Percentiles rank a stretch among this genome's conserved stretches.
Evolutionary conservation across 768 basidiomycete genomes (phyloP).

Genomic region (Suillus tomentosus): DNA sequence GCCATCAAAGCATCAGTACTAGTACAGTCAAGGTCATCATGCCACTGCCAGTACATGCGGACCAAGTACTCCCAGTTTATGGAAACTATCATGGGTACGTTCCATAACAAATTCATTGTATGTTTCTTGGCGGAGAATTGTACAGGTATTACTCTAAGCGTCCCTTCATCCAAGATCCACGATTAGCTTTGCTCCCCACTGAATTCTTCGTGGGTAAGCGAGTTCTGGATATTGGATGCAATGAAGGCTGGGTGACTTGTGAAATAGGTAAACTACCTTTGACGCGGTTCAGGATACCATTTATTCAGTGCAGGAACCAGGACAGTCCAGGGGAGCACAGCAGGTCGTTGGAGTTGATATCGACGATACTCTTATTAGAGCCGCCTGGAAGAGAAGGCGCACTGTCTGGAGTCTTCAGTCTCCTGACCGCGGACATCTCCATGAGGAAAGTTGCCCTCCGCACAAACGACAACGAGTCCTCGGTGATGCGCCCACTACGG

Average conservation of each 20-base stretch:
- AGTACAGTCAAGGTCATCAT: neutral
- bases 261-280: conserved; percentile 64
- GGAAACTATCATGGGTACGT: conserved; percentile 76
- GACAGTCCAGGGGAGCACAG: conserved; percentile 62
- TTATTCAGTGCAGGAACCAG: conserved; percentile 37
- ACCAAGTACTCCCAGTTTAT: conserved; percentile 43
- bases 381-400: conserved; percentile 73
- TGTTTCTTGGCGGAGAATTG: neutral
- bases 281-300: neutral
- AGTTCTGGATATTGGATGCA: conserved; percentile 86
- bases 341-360: conserved; percentile 85
- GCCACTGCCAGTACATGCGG: neutral
- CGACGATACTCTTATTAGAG: conserved; percentile 70
- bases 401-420: conserved; percentile 71
- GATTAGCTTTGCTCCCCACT: conserved; percentile 62
- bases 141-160: conserved; percentile 79
- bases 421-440: conserved; percentile 3
- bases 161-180: conserved; percentile 57
- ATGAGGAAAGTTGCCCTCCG: neutral
- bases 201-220: conserved; percentile 53
- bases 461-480: conserved; percentile 18
- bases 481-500: conserved; percentile 10
- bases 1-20: neutral
- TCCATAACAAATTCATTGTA: neutral
- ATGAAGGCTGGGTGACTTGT: conserved; percentile 83